Conservation (phyloP, 352 stramenopile genomes). For the Globisporangium cederbergense region DNA sequence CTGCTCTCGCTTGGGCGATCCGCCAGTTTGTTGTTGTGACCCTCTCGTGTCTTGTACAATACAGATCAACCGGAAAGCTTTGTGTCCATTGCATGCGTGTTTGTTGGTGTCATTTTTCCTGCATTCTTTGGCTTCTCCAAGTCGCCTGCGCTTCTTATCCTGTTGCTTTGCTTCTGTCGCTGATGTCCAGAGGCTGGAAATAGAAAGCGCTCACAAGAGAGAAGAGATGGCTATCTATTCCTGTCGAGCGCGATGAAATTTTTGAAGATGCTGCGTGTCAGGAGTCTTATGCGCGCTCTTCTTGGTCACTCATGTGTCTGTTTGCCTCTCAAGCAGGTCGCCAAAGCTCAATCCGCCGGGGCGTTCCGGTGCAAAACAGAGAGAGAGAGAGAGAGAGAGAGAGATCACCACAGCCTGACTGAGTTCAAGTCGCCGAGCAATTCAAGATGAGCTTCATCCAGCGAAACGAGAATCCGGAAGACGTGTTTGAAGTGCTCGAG, state of each 20-base stretch:
- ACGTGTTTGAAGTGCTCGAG: slow-evolving; percentile 72
- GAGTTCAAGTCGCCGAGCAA: not conserved
- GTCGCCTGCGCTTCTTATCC: not conserved
- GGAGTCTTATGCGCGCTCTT: not conserved
- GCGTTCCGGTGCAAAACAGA: slow-evolving; percentile 2
- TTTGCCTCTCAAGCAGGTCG: not conserved
- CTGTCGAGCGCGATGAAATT: not conserved
- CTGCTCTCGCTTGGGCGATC: slow-evolving; percentile 4
- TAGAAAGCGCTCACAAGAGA: not conserved
- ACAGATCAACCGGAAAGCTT: slow-evolving; percentile 23
- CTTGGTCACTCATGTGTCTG: not conserved
- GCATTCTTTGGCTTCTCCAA: not conserved
- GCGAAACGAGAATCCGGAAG: slow-evolving; percentile 60
- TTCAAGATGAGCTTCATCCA: slow-evolving; percentile 57
- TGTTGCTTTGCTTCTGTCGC: not conserved
- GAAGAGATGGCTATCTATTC: not conserved
- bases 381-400: not conserved
- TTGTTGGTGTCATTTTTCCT: not conserved
- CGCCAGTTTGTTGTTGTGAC: slow-evolving; percentile 14
- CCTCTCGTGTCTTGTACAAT: slow-evolving; percentile 28
- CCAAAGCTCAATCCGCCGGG: slow-evolving; percentile 1
- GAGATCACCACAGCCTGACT: no score
- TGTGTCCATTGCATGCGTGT: not conserved
- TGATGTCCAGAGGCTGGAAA: not conserved
- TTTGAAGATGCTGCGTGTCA: not conserved